Conservation (phyloP, 2,329 filamentous ascomycete species). For the Aspergillus transmontanensis region DNA sequence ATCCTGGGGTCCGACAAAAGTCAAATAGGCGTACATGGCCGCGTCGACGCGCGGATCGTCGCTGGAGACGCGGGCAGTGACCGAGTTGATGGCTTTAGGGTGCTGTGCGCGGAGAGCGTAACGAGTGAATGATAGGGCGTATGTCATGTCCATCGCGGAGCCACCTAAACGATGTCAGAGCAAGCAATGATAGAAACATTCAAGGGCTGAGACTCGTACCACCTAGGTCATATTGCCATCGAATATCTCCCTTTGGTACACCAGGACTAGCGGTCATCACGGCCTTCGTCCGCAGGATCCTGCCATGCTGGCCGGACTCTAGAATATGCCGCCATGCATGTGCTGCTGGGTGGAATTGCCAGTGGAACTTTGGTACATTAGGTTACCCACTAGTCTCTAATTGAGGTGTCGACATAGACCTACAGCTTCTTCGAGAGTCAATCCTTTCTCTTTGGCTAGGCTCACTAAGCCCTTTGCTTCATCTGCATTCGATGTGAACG, state of each 20-base stretch:
- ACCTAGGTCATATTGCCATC: not conserved
- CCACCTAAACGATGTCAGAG: not conserved
- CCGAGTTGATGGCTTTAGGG: conserved; percentile 34
- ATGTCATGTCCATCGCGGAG: conserved; percentile 43
- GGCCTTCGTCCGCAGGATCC: not conserved
- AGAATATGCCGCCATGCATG: not conserved
- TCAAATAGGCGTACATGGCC: conserved; percentile 33
- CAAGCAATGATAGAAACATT: not conserved
- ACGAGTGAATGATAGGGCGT: conserved; percentile 37
- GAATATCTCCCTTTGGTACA: not conserved
- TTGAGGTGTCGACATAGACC: not conserved
- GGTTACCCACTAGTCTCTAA: not conserved
- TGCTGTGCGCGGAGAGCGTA: conserved; percentile 32
- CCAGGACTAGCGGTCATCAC: not conserved
- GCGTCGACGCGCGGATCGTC: conserved; percentile 33
- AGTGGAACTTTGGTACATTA: not conserved
- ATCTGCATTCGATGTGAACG: not conserved
- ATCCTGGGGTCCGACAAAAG: conserved; percentile 24
- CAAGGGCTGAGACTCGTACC: not conserved
- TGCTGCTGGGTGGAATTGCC: not conserved
- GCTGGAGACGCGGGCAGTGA: conserved; percentile 27
- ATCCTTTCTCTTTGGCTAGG: not conserved
- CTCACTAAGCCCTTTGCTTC: not conserved
- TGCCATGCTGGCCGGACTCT: not conserved
- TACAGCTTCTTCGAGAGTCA: not conserved